phyloP scores from a whole-genome alignment of 2,329 filamentous ascomycete species.

The Arthroderma sp. region DNA sequence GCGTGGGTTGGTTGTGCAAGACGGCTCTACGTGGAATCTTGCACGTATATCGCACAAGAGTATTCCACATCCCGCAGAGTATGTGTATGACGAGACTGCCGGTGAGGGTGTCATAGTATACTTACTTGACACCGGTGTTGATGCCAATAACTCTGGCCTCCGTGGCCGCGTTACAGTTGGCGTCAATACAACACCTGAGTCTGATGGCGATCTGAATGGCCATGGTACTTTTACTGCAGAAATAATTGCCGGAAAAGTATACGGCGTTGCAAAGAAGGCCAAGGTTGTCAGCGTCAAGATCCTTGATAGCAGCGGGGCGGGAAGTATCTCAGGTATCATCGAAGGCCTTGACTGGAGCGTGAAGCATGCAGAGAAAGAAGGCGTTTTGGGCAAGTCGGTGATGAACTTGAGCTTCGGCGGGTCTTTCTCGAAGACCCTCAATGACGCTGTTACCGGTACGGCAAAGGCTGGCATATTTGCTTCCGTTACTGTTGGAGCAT shows the following conservation, averaged over 20 bases:
- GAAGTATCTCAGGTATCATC: constrained; percentile 35
- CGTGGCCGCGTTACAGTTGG: constrained; percentile 23
- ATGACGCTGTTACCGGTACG: constrained; percentile 25
- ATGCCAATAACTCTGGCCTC: constrained; percentile 21
- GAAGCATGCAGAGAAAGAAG: constrained; percentile 19
- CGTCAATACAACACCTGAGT: constrained; percentile 18
- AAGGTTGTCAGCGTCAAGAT: constrained; percentile 37
- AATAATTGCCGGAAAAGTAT: constrained; percentile 21
- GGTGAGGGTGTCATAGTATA: constrained; percentile 24
- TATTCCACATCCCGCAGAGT: constrained; percentile 15
- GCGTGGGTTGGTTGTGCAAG: constrained; percentile 8
- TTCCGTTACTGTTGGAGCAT: constrained; percentile 30
- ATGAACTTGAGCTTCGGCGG: constrained; percentile 27
- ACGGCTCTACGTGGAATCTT: constrained; percentile 21
- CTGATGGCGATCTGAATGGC: constrained; percentile 16
- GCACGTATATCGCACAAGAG: constrained; percentile 21
- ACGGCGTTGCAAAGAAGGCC: constrained; percentile 27
- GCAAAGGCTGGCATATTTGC: constrained; percentile 26
- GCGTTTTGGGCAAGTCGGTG: constrained; percentile 17
- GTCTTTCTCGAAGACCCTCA: constrained; percentile 22
- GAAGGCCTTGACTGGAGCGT: constrained; percentile 33
- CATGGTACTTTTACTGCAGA: constrained; percentile 29
- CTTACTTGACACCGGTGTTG: constrained; percentile 27
- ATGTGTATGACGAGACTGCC: constrained; percentile 23
- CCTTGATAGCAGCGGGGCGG: constrained; percentile 33